A percentile compares a stretch with the other conserved stretches of the same genome.
phyloP scores from a whole-genome alignment of 2,329 filamentous ascomycete species.

The Achaetomium macrosporum region DNA sequence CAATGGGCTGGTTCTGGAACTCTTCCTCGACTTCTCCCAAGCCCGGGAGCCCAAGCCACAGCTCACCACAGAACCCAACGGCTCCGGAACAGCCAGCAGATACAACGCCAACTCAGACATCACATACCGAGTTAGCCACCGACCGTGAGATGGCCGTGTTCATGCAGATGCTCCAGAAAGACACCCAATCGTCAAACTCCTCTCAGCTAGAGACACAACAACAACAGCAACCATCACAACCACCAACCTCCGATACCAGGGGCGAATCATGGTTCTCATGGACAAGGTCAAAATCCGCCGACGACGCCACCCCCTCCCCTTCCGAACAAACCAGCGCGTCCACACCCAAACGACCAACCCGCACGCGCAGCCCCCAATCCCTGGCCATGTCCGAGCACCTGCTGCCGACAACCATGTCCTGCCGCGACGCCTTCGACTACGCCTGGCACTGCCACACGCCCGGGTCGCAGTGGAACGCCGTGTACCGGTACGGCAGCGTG shows the following conservation, averaged over 20 bases:
- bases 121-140: constrained; percentile 23
- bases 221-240: constrained; percentile 24
- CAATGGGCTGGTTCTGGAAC: constrained; percentile 59
- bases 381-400: constrained; percentile 56
- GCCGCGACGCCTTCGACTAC: constrained; percentile 81
- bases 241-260: not conserved
- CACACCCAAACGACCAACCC: not conserved
- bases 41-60: constrained; percentile 9
- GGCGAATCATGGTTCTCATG: constrained; percentile 16
- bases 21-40: constrained; percentile 28
- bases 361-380: constrained; percentile 32
- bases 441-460: constrained; percentile 92
- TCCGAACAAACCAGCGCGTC: not conserved
- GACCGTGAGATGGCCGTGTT: constrained; percentile 53
- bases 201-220: constrained; percentile 21
- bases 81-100: constrained; percentile 12
- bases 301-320: not conserved
- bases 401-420: constrained; percentile 79
- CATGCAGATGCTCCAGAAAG: constrained; percentile 40
- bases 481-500: constrained; percentile 80
- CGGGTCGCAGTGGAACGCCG: constrained; percentile 83
- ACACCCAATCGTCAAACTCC: constrained; percentile 13
- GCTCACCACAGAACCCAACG: constrained; percentile 14
- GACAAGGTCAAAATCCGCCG: constrained; percentile 1
- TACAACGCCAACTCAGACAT: not conserved